phyloP scores from a whole-genome alignment of 495 filamentous ascomycete species.

The Xylaria grammica region DNA sequence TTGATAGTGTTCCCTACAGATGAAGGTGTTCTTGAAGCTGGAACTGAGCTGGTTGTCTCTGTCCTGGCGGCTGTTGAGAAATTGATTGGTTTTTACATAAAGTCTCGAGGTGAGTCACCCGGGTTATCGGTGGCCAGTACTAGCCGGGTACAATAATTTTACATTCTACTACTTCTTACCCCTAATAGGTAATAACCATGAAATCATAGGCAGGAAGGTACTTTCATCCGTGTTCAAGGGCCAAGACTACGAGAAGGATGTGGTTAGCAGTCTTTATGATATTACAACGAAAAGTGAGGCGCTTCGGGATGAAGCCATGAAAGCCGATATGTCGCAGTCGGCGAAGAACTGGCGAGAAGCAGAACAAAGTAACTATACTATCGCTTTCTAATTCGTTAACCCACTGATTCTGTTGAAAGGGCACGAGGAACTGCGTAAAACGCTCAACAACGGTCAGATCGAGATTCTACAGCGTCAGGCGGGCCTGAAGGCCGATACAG shows the following conservation, averaged over 20 bases:
- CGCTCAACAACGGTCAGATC: too few relatives aligned
- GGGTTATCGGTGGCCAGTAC: not conserved
- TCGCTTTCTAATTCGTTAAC: not conserved
- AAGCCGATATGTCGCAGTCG: conserved; percentile 17
- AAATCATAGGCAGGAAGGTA: conserved; percentile 1
- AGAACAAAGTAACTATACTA: not conserved
- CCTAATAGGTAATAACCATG: too few relatives aligned
- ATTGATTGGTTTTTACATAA: conserved; percentile 16
- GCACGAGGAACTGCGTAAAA: conserved; percentile 1
- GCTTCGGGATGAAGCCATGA: conserved; percentile 9
- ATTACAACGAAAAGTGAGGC: conserved; percentile 9
- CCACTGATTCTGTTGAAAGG: not conserved
- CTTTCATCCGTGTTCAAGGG: conserved; percentile 1
- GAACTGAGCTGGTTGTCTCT: conserved; percentile 8
- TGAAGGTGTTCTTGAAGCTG: not conserved
- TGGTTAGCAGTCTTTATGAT: conserved; percentile 8
- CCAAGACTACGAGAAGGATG: conserved; percentile 7
- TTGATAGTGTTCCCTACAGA: conserved; percentile 7
- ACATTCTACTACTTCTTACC: too few relatives aligned
- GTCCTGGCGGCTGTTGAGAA: conserved; percentile 8
- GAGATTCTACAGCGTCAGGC: too few relatives aligned
- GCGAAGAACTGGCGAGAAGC: conserved; percentile 1
- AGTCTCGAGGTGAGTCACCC: not conserved
- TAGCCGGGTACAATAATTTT: not conserved
- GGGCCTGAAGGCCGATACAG: not conserved